Evolutionary conservation across 306 rosid genomes (phyloP), one percentile per base, ranked within the genome.

Genomic region (Lathyrus tuberosus): DNA sequence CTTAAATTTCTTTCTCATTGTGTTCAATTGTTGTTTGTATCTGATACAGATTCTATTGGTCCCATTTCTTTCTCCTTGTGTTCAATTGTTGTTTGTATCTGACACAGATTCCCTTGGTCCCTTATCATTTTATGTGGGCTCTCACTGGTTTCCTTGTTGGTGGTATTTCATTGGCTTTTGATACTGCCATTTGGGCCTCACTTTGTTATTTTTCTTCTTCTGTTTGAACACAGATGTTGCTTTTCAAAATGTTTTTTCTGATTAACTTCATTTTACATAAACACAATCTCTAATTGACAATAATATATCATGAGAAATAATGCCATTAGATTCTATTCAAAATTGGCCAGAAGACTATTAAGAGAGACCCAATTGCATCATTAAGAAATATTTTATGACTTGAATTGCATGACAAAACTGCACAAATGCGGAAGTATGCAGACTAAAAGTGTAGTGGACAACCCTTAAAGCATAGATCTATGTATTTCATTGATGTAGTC

Each of bases 141-240:
- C 8, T 20, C 31, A 22, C 9, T 22, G 8, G 6, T 54, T 54
- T 14, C 20, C 41, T 13, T 56, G 5, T 26, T 24, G 37, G 8
- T 28, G 41, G 40, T 30, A 57, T 57, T 6, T 57, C 18, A 57
- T n/a, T 57, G 63, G 18, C 38, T 57, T 57, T 57, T n/a, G 40
- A 14, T 57, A 26, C 65, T 15, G 3, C 13, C 28, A 60, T 60
- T 35, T 33, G 16, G 24, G 65, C 14, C 10, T 16, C 28, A 10
- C 47, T 37, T 11, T 8, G 67, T 16, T 57, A 6, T 37, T 61
- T 37, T 61, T 61, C 18, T 57, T 14, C 12, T 6, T 16, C 40
- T 52, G 14, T 51, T 51, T 10, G 58, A 51, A 18, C 31, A 18
- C 0, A 17, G 28, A 22, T 24, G 20, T 11, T 54, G 9, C 20